Evolutionary conservation across 31 red algal species (phyloP), one percentile per base, ranked within the genome.

Genomic region (Bonnemaisonia californica): DNA sequence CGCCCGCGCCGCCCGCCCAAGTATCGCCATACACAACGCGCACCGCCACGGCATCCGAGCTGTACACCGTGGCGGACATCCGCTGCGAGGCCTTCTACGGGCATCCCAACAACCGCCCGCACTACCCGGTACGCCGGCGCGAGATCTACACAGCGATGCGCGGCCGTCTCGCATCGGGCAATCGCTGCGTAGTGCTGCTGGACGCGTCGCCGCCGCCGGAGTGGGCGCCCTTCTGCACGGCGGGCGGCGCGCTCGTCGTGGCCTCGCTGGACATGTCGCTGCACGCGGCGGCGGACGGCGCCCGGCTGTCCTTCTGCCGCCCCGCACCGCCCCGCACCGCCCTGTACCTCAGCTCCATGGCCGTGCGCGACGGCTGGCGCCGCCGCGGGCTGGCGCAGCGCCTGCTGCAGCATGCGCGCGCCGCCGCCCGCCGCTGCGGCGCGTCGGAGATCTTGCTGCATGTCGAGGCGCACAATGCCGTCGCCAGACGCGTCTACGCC

Each of bases 21-120:
- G 33, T 58, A 37, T 33, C 34, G 8, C 69, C 70, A 4, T 87
- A 77, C 22, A 24, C 4, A 12, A 63, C 78, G n/a, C 71, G 83
- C 22, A 18, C 55, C 29, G 83, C 74, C 4, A 19, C 67, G 35
- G 57, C 32, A 1, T 21, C 29, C 26, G 83, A 87, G 72, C 38
- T 87, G 59, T 87, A 87, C 62, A 77, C 83, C 34, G 83, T 87
- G 5, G 83, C 83, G 51, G 83, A 87, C 74, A 87, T 87, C 33
- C 71, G 83, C 35, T 87, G 83, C 37, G 71, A 70, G 55, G 85
- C 85, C 33, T 89, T 89, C 42, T 89, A 89, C 67, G 75, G 76
- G 29, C 47, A 67, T 22, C 57, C 85, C n/a, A 69, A 64, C 19
- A 74, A 80, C 51, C 45, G 40, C 29, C 54, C 62, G 16, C 79